Evolutionary conservation across 108 stramenopile species (phyloP), one percentile per base, ranked within the genome.

Genomic region (Schizochytrium sp.): DNA sequence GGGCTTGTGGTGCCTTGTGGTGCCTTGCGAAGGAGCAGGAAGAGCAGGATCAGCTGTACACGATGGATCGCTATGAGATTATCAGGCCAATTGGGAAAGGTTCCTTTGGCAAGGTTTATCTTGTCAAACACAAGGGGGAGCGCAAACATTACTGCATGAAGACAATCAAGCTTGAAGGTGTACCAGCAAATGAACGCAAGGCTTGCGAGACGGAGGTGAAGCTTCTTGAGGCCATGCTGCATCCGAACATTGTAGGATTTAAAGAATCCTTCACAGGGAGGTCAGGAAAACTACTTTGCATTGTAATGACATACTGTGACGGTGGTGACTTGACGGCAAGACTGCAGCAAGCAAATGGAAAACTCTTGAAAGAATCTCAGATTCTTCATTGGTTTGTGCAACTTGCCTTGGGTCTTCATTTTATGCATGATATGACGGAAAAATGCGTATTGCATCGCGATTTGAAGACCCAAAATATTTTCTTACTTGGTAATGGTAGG

Each of bases 231-330:
- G 57, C 88, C 59, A 87, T 95, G 89, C 72, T 41, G 46, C 94
- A 95, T 90, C 94, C 94, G 46, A 94, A 95, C 87, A 95, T 95
- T 45, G 94, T 95, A 57, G 91, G 56, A 38, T 92, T 92, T 76
- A 56, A 88, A n/a, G 92, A 93, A 13, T 91, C 88, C 38, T 94
- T 94, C 60, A 59, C 88, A 2, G 73, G 87, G 5, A 87, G 61
- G 59, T 89, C 89, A 40, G 61, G 61, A n/a, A 60, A 72, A 40
- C 17, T 45, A 44, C 87, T 94, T 2, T 94, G 92, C 90, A 94
- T 94, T 56, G 91, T 90, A 56, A 93, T 94, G 93, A 87, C 92
- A 56, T 94, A 93, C 87, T 92, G 91, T 61, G 93, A 94, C 87
- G 92, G 92, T 44, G 93, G 93, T 45, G 93, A 94, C 89, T 89